phyloP scores from a whole-genome alignment of 768 basidiomycete species.

The Agrocybe chaxingu region DNA sequence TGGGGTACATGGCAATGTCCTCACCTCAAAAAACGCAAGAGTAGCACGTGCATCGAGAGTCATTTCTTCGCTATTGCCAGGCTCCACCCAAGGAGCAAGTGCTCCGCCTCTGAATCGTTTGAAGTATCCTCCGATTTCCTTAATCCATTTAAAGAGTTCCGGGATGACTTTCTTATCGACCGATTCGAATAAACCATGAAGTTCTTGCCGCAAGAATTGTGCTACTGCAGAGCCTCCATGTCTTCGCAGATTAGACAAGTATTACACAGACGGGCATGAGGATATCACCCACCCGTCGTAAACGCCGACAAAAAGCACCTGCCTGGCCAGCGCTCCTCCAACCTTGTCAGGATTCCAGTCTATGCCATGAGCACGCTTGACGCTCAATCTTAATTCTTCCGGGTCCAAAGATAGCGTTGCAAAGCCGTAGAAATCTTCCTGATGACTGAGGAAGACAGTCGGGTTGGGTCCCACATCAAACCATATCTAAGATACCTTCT shows the following conservation, averaged over 20 bases:
- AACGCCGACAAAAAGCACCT: conserved; percentile 84
- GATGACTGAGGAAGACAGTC: conserved; percentile 52
- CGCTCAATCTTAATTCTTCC: conserved; percentile 62
- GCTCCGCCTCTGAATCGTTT: conserved; percentile 83
- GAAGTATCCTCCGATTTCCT: conserved; percentile 86
- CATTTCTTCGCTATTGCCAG: conserved; percentile 35
- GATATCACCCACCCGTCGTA: conserved; percentile 76
- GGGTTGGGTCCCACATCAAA: conserved; percentile 1
- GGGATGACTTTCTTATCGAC: conserved; percentile 70
- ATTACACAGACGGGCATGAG: neutral
- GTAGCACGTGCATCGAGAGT: conserved; percentile 87
- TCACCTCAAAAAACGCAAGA: conserved; percentile 81
- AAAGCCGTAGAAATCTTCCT: conserved; percentile 85
- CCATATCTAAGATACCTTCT: conserved; percentile 44
- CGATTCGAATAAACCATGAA: conserved; percentile 82
- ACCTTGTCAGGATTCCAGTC: conserved; percentile 70
- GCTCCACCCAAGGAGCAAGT: conserved; percentile 63
- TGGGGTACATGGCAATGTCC: conserved; percentile 12
- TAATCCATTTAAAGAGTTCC: conserved; percentile 73
- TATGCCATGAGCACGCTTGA: conserved; percentile 58
- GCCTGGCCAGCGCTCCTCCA: conserved; percentile 57
- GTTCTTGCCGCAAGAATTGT: conserved; percentile 78
- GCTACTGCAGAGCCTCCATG: conserved; percentile 93
- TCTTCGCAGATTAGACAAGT: conserved; percentile 33
- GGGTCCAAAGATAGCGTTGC: conserved; percentile 73